phyloP scores from a whole-genome alignment of 2,329 filamentous ascomycete genomes.

The Coniochaeta sp. region DNA sequence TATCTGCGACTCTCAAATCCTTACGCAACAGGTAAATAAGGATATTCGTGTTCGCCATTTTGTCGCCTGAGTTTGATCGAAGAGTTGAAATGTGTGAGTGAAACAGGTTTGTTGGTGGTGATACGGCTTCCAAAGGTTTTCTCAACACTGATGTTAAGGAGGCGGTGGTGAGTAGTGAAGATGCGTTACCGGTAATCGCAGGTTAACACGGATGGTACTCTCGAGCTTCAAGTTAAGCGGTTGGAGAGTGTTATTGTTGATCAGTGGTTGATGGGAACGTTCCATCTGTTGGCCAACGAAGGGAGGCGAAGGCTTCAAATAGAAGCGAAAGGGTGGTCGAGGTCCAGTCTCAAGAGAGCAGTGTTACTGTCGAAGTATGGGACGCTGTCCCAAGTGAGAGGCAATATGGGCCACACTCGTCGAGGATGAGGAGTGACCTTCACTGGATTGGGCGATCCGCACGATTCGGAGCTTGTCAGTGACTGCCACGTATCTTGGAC shows the following conservation, averaged over 20 bases:
- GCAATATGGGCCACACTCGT: background rate
- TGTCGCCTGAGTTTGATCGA: background rate
- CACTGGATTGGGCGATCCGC: background rate
- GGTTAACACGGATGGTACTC: background rate
- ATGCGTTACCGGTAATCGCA: background rate
- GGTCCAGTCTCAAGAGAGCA: background rate
- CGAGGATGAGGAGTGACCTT: background rate
- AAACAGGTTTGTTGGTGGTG: background rate
- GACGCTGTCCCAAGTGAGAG: background rate
- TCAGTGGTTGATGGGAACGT: background rate
- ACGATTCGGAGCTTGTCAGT: background rate
- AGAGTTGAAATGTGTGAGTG: background rate
- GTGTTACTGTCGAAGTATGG: background rate
- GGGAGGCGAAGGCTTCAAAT: background rate
- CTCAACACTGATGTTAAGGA: background rate
- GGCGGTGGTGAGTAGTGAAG: background rate
- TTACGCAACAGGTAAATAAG: slow-evolving; percentile 66
- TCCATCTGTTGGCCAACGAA: background rate
- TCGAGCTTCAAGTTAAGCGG: background rate
- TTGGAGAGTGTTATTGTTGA: background rate
- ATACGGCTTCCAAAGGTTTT: background rate
- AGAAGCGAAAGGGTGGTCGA: background rate
- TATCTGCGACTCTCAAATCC: slow-evolving; percentile 67
- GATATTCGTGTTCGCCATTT: slow-evolving; percentile 34
- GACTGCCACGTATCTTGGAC: background rate